Conservation (phyloP, 73 alveolate genomes). For the Paramecium tetraurelia region DNA sequence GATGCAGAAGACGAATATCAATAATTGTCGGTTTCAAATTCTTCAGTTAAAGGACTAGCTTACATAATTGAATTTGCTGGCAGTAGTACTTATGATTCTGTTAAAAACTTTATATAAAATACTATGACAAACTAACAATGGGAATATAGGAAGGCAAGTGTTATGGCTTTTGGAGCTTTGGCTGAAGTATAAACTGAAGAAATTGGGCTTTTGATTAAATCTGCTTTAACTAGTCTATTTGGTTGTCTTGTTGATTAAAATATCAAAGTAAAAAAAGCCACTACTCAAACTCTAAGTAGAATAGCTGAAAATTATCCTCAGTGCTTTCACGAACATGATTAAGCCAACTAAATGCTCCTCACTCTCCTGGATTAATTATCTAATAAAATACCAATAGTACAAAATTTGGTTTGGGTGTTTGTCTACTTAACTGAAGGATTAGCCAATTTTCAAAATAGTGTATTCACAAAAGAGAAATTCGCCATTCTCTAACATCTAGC, state of each 20-base stretch:
- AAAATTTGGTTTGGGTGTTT: conserved; percentile 1
- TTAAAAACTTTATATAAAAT: neutral
- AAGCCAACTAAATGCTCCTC: neutral
- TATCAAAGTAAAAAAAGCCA: conserved; percentile 3
- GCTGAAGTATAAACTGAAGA: conserved; percentile 7
- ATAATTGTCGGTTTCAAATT: neutral
- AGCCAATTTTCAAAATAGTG: neutral
- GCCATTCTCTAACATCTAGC: neutral
- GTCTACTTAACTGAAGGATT: neutral
- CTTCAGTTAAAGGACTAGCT: neutral
- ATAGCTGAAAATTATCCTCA: conserved; percentile 21
- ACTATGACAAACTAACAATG: neutral
- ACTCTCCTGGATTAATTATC: neutral
- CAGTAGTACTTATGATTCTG: neutral
- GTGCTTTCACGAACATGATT: neutral
- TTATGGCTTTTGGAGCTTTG: conserved; percentile 25
- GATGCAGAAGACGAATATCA: neutral
- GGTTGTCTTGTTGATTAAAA: neutral
- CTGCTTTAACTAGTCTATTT: neutral
- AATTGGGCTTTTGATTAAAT: neutral
- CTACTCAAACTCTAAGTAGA: neutral
- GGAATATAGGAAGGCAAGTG: conserved; percentile 12
- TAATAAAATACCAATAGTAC: neutral
- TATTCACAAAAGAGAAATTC: neutral
- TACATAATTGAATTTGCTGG: neutral